Evolutionary conservation across 2,329 filamentous ascomycete species (phyloP), one percentile per base, ranked within the genome.

Genomic region (Alternaria novae-zelandiae): DNA sequence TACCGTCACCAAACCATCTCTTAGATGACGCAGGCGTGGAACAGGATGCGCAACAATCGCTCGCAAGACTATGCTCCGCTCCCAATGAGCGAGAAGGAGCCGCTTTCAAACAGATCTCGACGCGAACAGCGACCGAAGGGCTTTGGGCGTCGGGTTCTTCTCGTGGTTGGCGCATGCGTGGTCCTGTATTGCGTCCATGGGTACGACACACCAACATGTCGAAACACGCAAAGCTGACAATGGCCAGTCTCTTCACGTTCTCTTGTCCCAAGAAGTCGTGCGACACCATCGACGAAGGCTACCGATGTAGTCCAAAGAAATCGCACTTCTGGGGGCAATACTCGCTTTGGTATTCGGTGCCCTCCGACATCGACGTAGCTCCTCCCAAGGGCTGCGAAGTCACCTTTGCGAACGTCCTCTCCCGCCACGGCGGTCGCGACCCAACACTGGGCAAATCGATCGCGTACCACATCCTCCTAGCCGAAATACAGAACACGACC

Each of bases 321-420:
- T 88, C 89, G 2, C 90, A 89, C 69, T 86, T 84, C 59, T 97
- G 93, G 93, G 94, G 94, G 59, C 93, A 95, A 78, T 97, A 97
- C 79, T 91, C 93, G 17, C 92, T 94, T 2, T 96, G 89, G 81
- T 97, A 92, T 80, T 86, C 90, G 1, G 90, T 94, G 0, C 86
- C 89, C 7, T 93, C 91, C 1, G 83, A 87, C 3, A 87, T 93
- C 54, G 83, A 88, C 15, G 71, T 84, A 7, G 82, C 83, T 8
- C 82, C 91, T 1, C 94, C 93, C 0, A 69, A 82, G 1, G 84
- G 83, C n/a, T 97, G 94, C 80, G 82, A 86, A 12, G 82, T 95
- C 70, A 95, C 90, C 3, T 95, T 97, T 79, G 94, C 87, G 1
- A 91, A 94, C 73, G 83, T 94, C 23, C 86, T 97, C 51, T 94